phyloP scores from a whole-genome alignment of 2,329 filamentous ascomycete species.

The Aureobasidium zeae region DNA sequence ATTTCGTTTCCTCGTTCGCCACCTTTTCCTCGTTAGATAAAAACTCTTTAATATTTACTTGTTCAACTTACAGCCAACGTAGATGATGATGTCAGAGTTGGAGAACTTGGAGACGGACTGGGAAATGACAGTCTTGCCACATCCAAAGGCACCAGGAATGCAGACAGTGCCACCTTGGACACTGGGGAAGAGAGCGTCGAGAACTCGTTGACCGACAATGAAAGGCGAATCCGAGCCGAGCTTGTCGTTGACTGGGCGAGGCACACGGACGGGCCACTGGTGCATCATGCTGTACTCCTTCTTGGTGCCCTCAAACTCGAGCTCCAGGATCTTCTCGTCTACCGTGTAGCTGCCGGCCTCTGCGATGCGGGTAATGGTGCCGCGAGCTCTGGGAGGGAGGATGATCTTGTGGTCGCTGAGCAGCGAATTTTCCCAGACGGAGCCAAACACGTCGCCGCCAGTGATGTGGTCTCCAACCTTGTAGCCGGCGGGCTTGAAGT shows the following conservation, averaged over 20 bases:
- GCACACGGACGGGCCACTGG: conserved; percentile 93
- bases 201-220: conserved; percentile 90
- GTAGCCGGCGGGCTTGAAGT: conserved; percentile 68
- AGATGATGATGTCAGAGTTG: conserved; percentile 97
- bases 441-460: conserved; percentile 91
- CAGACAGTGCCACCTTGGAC: conserved; percentile 96
- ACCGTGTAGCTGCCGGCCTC: conserved; percentile 89
- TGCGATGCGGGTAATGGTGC: conserved; percentile 85
- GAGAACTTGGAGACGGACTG: conserved; percentile 99
- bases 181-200: conserved; percentile 91
- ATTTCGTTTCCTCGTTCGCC: conserved; percentile 98
- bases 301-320: conserved; percentile 96
- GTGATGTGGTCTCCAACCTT: conserved; percentile 97
- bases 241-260: conserved; percentile 86
- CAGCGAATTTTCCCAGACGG: conserved; percentile 91
- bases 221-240: conserved; percentile 82
- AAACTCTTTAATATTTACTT: too few relatives aligned
- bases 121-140: conserved; percentile 97
- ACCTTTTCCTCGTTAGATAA: too few relatives aligned
- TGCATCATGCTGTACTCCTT: conserved; percentile 97
- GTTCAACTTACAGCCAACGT: conserved; percentile 90
- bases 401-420: conserved; percentile 89
- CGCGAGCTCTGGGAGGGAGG: conserved; percentile 77
- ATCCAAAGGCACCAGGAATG: conserved; percentile 96
- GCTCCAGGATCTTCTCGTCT: conserved; percentile 83